Evolutionary conservation across 2,329 filamentous ascomycete species (phyloP).

Genomic region (Colletotrichum cordylinicola): DNA sequence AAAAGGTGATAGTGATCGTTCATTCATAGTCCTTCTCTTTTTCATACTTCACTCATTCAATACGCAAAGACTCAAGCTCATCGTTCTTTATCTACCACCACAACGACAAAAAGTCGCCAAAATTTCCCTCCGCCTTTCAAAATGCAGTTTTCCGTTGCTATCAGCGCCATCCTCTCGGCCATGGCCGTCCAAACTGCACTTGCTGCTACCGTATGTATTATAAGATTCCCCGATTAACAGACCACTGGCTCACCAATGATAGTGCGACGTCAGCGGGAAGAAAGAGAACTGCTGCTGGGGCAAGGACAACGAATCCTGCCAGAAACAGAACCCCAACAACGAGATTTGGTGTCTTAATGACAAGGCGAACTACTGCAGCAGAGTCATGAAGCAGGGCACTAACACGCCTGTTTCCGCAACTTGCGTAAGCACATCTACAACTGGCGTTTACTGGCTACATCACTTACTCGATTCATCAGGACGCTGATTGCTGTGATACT

Average conservation of each 20-base stretch:
- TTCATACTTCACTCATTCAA: not conserved
- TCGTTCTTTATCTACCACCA: not conserved
- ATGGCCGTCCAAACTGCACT: not conserved
- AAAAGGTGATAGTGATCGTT: not conserved
- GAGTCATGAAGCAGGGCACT: not conserved
- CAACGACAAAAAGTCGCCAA: not conserved
- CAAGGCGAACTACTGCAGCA: not conserved
- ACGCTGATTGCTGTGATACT: not conserved
- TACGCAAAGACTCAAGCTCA: not conserved
- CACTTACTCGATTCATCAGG: not conserved
- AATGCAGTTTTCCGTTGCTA: not conserved
- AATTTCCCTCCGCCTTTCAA: rapidly evolving
- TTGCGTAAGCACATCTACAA: not conserved
- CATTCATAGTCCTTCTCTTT: not conserved
- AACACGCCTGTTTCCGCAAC: not conserved
- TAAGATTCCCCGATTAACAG: rapidly evolving
- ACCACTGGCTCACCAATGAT: rapidly evolving
- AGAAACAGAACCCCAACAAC: not conserved
- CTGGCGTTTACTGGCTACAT: not conserved
- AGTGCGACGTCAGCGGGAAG: not conserved
- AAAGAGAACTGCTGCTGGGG: not conserved
- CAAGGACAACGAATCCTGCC: not conserved
- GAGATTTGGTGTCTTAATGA: not conserved
- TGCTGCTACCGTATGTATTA: not conserved
- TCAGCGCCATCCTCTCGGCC: not conserved